Evolutionary conservation across 2,329 filamentous ascomycete genomes (phyloP).

Genomic region (Hypoxylon sp.): DNA sequence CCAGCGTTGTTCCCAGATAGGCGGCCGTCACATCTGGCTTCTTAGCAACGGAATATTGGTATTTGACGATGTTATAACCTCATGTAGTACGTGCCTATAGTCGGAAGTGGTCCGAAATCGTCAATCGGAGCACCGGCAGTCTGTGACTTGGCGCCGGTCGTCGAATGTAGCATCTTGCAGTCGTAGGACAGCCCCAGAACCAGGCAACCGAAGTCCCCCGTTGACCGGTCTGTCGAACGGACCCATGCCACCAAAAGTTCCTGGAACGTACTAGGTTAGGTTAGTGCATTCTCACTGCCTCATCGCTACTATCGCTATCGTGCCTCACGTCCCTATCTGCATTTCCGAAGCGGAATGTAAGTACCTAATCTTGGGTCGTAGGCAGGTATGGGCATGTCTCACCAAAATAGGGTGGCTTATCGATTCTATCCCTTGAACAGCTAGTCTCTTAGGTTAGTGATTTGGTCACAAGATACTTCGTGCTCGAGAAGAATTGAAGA

Average conservation of each 20-base stretch:
- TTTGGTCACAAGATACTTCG: neutral
- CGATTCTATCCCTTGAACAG: too few relatives aligned
- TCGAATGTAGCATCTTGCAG: slow-evolving; percentile 19
- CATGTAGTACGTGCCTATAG: neutral
- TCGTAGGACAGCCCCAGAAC: slow-evolving; percentile 12
- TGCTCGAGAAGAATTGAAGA: neutral
- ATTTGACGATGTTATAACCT: neutral
- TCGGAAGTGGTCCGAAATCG: slow-evolving; percentile 7
- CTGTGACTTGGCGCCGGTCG: slow-evolving; percentile 22
- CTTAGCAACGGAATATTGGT: neutral
- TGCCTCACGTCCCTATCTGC: too few relatives aligned
- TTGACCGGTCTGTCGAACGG: slow-evolving; percentile 1
- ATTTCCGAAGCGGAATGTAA: too few relatives aligned
- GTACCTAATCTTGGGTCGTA: too few relatives aligned
- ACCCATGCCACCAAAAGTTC: slow-evolving; percentile 13
- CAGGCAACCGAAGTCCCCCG: slow-evolving; percentile 18
- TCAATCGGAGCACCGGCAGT: slow-evolving; percentile 18
- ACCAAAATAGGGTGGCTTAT: too few relatives aligned
- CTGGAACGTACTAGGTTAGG: neutral
- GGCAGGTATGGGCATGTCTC: too few relatives aligned
- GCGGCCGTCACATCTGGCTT: neutral
- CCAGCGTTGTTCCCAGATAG: neutral
- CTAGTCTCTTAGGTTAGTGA: neutral
- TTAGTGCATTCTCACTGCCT: neutral
- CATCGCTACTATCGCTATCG: neutral